Evolutionary conservation across 1,284 basidiomycete species (phyloP), one percentile per base, ranked within the genome.

Genomic region (Cutaneotrichosporon sp.): DNA sequence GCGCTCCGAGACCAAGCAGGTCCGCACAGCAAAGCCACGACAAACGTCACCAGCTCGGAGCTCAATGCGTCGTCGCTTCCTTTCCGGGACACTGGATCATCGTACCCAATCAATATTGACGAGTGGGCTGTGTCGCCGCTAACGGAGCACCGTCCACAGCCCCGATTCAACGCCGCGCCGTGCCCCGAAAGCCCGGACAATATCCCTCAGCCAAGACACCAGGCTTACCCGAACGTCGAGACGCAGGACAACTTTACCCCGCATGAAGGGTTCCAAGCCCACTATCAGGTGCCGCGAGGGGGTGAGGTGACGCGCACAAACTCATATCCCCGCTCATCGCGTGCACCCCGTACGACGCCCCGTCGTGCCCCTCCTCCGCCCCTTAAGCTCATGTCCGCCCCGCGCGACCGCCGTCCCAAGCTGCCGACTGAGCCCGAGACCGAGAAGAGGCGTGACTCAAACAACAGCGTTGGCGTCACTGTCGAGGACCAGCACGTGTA

Each of bases 321-420:
- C 26, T 32, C 55, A 45, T 69, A 67, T 42, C 10, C 34, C 19
- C 9, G 20, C 11, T 25, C 11, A 9, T 7, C 20, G 7, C 12
- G 24, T 16, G 12, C 37, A 3, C 46, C 29, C 2, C 37, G 35
- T 6, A 19, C 19, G 7, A 26, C 33, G 4, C 31, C 24, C 25
- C 33, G 22, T 38, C n/a, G 26, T 14, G 6, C 47, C 9, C 29
- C 31, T 17, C 48, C 48, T 8, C 39, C 39, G 3, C 29, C n/a
- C 31, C 20, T 29, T 12, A 27, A 24, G 10, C 46, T 31, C 47
- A 16, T 22, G 47, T 8, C 31, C 52, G 27, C 33, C 57, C 9
- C 27, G 39, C 1, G 17, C 57, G 3, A 8, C 34, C 24, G 49
- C 14, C n/a, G 53, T 9, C n/a, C 59, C 1, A 37, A n/a, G 2